Evolutionary conservation across 805 yeast genomes (phyloP), one percentile per base, ranked within the genome.

Genomic region (Metschnikowia koreensis): DNA sequence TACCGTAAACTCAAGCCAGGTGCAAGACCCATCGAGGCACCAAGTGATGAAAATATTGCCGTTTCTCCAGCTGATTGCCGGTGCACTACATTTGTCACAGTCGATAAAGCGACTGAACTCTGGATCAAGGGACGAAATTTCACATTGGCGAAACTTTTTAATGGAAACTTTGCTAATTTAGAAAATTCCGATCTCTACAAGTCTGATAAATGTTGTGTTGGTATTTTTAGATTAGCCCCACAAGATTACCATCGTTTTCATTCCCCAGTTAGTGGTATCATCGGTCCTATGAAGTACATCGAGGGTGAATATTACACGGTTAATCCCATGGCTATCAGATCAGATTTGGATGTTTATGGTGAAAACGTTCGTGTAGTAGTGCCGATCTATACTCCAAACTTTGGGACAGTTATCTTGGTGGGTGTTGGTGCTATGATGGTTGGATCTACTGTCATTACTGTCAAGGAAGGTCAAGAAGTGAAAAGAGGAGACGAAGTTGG

Each of bases 371-470:
- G 98, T 38, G 84, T 85, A 4, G 71, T 91, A 1, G 76, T 92
- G 1, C 91, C 96, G 0, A 83, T 93, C 17, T 81, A 87, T 31
- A 82, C 96, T 1, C 75, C 78, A 33, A 73, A 79, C n/a, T 92
- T 89, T 66, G 97, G 97, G 0, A 76, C 80, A 0, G 87, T 93
- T 16, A 72, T 87, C 55, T 77, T 89, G 70, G 81, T 90, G 22
- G 83, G 94, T 6, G 89, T 93, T 4, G 99, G 99, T 36, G 99
- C 99, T 0, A 93, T 94, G 98, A 91, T 93, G 97, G 99, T 93
- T 2, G 98, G 98, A 0, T 86, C 96, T 1, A 91, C 86, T 1
- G 79, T 90, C 0, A 66, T 93, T 29, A 84, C 93, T 0, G 85
- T 83, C 13, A 65, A 78, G 47, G 80, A 77, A 43, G 90, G 89